These are phyloP conservation scores for Salix caprea DNA, from an alignment of 345 rosid genomes.

Conservation along the genomic window DNA sequence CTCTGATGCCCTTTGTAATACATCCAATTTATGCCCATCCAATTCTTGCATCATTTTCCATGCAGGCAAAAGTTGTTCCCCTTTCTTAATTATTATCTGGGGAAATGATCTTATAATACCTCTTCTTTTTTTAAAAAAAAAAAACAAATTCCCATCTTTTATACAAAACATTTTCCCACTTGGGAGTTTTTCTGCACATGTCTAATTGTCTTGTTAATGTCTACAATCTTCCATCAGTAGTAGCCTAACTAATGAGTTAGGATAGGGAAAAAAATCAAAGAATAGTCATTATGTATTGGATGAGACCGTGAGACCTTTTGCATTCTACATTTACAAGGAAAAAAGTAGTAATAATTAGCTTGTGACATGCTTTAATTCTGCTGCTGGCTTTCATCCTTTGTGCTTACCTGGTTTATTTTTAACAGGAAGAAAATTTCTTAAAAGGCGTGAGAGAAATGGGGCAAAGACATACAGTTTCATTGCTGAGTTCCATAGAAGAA, in stretches of 20 bases:
- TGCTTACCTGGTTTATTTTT: slow-evolving; percentile 2
- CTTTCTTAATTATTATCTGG: too few relatives aligned
- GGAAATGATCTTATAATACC: too few relatives aligned
- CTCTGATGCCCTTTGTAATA: not conserved
- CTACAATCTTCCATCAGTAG: not conserved
- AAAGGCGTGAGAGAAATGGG: slow-evolving; percentile 52
- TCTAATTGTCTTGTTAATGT: too few relatives aligned
- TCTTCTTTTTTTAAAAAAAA: too few relatives aligned
- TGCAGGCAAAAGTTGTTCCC: too few relatives aligned
- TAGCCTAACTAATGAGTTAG: not conserved
- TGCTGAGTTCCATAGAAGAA: slow-evolving; percentile 51
- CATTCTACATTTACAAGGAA: not conserved
- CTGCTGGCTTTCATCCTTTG: not conserved
- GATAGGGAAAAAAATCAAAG: too few relatives aligned
- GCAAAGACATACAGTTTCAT: slow-evolving; percentile 50
- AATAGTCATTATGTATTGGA: not conserved
- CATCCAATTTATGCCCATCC: not conserved
- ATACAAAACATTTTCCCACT: too few relatives aligned
- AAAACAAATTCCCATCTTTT: too few relatives aligned
- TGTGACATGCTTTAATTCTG: not conserved
- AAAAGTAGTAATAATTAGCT: too few relatives aligned
- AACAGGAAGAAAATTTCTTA: slow-evolving; percentile 54
- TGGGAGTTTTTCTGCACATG: not conserved
- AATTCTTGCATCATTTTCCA: not conserved
- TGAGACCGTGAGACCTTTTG: not conserved